Percentiles rank a stretch among this genome's conserved stretches.
Conservation (phyloP, 225 moss, liverwort and hornwort species). For the Polytrichum formosum region DNA sequence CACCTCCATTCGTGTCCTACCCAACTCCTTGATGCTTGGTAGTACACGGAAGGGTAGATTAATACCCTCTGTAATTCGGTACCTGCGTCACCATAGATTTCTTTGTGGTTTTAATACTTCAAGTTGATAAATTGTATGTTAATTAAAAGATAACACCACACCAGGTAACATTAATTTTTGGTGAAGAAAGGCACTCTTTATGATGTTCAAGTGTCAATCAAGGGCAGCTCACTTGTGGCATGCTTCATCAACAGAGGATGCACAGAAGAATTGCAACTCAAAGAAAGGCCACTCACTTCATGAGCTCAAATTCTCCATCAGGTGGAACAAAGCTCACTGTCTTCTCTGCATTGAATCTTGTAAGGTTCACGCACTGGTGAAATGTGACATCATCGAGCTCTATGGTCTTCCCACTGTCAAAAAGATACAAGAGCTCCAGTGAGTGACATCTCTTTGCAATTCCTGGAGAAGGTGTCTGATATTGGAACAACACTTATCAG, state of each 20-base stretch:
- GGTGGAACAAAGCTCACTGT: conserved; percentile 73
- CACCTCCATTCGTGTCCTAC: conserved; percentile 69
- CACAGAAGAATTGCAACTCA: not conserved
- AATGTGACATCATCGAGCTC: conserved; percentile 74
- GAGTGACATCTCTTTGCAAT: not conserved
- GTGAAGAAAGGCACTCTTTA: too few relatives aligned
- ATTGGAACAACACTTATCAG: too few relatives aligned
- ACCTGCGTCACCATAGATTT: conserved; percentile 23
- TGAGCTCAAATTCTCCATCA: conserved; percentile 71
- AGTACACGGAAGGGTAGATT: conserved; percentile 64
- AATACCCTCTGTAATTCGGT: conserved; percentile 51
- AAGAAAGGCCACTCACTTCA: conserved; percentile 46
- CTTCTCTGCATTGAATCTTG: conserved; percentile 66
- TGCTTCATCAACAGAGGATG: not conserved
- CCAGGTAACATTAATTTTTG: too few relatives aligned
- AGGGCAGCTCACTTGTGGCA: not conserved
- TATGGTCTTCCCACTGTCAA: conserved; percentile 62
- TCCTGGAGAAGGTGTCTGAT: too few relatives aligned
- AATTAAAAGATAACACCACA: not conserved
- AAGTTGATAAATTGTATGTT: not conserved
- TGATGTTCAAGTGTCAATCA: too few relatives aligned
- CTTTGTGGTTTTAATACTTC: not conserved
- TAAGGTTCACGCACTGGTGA: conserved; percentile 69
- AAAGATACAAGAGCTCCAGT: not conserved
- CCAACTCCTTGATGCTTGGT: conserved; percentile 72